These are phyloP conservation scores for Chaetomium fimeti DNA, from an alignment of 495 filamentous ascomycete species.

Conservation along the genomic window DNA sequence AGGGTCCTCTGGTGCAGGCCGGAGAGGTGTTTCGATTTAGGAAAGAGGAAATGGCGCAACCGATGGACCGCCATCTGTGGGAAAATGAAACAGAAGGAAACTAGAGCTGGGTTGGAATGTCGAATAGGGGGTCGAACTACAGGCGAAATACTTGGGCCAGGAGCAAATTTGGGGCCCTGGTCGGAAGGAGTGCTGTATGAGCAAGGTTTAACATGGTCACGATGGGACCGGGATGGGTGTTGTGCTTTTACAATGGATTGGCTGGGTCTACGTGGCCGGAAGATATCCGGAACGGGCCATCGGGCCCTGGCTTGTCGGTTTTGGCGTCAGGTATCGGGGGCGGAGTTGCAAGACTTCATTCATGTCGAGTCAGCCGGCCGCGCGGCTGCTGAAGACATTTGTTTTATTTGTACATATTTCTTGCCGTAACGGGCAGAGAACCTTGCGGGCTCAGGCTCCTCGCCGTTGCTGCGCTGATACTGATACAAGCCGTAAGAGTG, in stretches of 20 bases:
- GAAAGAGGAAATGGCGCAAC: neutral
- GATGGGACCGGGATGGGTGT: neutral
- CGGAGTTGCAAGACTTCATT: conserved; percentile 13
- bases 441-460: neutral
- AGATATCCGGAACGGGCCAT: neutral
- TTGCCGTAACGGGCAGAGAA: neutral
- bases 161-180: neutral
- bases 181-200: neutral
- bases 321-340: conserved; percentile 15
- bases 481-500: conserved; percentile 11
- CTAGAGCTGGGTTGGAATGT: neutral
- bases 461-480: conserved; percentile 6
- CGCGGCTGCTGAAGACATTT: conserved; percentile 1
- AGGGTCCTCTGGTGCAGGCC: neutral
- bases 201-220: neutral
- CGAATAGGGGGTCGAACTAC: neutral
- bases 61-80: neutral
- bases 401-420: conserved; percentile 24
- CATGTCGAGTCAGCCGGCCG: neutral
- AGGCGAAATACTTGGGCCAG: neutral
- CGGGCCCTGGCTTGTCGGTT: neutral
- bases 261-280: neutral
- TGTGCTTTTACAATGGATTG: neutral
- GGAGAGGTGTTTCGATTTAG: conserved; percentile 3
- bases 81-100: neutral